These are phyloP conservation scores for Cercis canadensis DNA, from an alignment of 306 rosid genomes.

Conservation along the genomic window DNA sequence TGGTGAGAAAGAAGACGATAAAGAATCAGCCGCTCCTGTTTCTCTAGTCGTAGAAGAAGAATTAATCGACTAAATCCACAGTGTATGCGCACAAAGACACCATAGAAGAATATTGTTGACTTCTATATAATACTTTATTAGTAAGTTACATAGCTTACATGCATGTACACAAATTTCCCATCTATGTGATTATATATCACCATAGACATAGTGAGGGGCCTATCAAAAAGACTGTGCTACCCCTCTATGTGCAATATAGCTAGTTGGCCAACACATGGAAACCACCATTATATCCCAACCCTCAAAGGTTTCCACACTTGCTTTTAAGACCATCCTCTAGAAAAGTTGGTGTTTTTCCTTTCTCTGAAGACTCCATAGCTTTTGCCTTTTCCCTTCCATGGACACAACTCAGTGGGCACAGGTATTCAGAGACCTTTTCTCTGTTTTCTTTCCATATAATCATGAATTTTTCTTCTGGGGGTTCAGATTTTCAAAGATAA, in stretches of 20 bases:
- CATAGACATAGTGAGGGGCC: slow-evolving; percentile 4
- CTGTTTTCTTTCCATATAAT: slow-evolving; percentile 52
- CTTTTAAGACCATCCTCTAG: slow-evolving; percentile 66
- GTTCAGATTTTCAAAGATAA: slow-evolving; percentile 47
- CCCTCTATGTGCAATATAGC: slow-evolving; percentile 55
- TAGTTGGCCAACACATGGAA: slow-evolving; percentile 86
- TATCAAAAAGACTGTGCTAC: slow-evolving; percentile 46
- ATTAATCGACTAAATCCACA: slow-evolving; percentile 52
- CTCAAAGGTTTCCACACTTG: slow-evolving; percentile 51
- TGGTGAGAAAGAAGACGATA: slow-evolving; percentile 15
- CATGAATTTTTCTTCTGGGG: slow-evolving; percentile 46
- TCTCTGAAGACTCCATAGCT: slow-evolving; percentile 62
- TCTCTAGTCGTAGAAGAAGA: slow-evolving; percentile 38
- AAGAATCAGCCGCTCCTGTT: slow-evolving; percentile 29
- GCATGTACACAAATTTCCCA: slow-evolving; percentile 43
- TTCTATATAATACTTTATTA: slow-evolving; percentile 33
- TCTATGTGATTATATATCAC: slow-evolving; percentile 33
- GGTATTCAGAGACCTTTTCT: slow-evolving; percentile 60
- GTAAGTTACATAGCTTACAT: slow-evolving; percentile 27
- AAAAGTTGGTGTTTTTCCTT: slow-evolving; percentile 57
- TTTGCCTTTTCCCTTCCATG: slow-evolving; percentile 73
- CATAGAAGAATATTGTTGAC: slow-evolving; percentile 61
- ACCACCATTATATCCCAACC: slow-evolving; percentile 52
- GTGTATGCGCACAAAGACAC: slow-evolving; percentile 48
- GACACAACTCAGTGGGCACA: slow-evolving; percentile 98